Percentiles rank a stretch among this genome's conserved stretches.
phyloP scores from a whole-genome alignment of 306 rosid species.

The Luffa aegyptiaca region DNA sequence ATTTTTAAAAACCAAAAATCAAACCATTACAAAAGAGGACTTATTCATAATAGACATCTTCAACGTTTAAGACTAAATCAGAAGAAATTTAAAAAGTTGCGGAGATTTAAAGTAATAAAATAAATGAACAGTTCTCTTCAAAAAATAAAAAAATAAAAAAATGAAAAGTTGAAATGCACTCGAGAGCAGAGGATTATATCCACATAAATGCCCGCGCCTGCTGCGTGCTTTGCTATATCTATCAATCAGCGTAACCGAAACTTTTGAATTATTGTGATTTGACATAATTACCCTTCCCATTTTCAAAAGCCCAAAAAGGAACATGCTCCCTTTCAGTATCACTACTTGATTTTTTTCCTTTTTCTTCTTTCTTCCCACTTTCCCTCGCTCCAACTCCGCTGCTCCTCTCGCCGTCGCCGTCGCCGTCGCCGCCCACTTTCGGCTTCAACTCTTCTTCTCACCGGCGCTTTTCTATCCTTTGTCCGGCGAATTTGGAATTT shows the following conservation, averaged over 20 bases:
- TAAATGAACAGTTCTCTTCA: too few species aligned
- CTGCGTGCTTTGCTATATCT: background rate
- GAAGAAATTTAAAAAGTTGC: too few species aligned
- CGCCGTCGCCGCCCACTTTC: background rate
- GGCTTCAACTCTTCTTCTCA: background rate
- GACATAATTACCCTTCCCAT: conserved; percentile 6
- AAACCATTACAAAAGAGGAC: too few species aligned
- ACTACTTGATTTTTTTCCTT: background rate
- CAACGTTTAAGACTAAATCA: too few species aligned
- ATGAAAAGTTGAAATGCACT: background rate
- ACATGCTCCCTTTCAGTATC: background rate
- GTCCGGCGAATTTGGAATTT: conserved; percentile 10
- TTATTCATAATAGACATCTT: too few species aligned
- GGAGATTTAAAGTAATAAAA: too few species aligned
- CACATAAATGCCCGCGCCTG: background rate
- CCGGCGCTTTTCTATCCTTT: background rate
- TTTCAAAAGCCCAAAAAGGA: background rate
- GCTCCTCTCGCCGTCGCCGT: background rate
- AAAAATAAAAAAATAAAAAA: background rate
- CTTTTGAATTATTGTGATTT: conserved; percentile 5
- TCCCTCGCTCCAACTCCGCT: background rate
- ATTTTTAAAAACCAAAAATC: too few species aligned
- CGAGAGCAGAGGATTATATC: background rate
- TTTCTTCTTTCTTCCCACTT: background rate
- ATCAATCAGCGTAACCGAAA: background rate